phyloP scores from a whole-genome alignment of 768 basidiomycete genomes.

The Austroboletus festivus region DNA sequence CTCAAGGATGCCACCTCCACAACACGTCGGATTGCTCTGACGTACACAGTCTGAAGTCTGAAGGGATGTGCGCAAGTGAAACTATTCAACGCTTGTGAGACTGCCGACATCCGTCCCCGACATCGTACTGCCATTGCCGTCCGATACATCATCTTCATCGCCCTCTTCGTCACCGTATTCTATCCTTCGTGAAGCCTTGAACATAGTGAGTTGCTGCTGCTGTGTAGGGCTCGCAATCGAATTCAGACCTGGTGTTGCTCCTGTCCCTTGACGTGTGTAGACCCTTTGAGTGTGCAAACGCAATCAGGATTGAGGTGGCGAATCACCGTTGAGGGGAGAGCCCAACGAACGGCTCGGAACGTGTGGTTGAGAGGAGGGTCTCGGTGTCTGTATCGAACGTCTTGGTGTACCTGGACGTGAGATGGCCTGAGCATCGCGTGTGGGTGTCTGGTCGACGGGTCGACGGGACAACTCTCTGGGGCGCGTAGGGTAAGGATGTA shows the following conservation, averaged over 20 bases:
- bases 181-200: conserved; percentile 17
- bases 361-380: conserved; percentile 31
- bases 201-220: conserved; percentile 19
- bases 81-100: conserved; percentile 50
- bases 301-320: conserved; percentile 38
- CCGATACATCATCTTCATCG: conserved; percentile 33
- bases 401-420: conserved; percentile 28
- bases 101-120: conserved; percentile 45
- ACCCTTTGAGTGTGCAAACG: conserved; percentile 35
- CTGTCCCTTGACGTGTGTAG: conserved; percentile 33
- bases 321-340: conserved; percentile 48
- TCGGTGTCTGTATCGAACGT: conserved; percentile 26
- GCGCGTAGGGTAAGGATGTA: conserved; percentile 30
- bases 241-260: conserved; percentile 19
- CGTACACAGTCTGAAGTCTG: background rate
- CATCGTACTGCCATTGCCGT: conserved; percentile 35
- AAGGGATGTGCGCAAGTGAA: conserved; percentile 5
- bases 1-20: conserved; percentile 2
- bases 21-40: background rate
- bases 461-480: conserved; percentile 20
- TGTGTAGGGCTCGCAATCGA: conserved; percentile 19
- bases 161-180: conserved; percentile 14
- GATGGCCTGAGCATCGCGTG: conserved; percentile 18
- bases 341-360: conserved; percentile 34
- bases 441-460: conserved; percentile 6